Evolutionary conservation across 805 yeast species (phyloP), one percentile per base, ranked within the genome.

Genomic region (Kodamaea hsintzibuensis): DNA sequence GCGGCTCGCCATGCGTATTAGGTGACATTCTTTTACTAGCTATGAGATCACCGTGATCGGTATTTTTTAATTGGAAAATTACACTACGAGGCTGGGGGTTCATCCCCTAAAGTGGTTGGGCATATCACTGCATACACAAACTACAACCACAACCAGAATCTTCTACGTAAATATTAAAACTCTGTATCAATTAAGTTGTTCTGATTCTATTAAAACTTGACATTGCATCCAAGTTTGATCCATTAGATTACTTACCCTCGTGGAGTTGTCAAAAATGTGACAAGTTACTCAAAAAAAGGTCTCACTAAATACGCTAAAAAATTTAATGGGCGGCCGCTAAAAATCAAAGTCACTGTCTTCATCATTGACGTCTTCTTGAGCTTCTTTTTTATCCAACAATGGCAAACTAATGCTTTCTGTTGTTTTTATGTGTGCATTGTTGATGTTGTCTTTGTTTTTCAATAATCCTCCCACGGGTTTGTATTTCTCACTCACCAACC

Each of bases 381-480:
- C 49, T 33, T 49, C 53, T 18, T 46, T 55, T 38, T 51, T 43
- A 13, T 19, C 54, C 42, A 50, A 35, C 18, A 86, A 71, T 1
- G 92, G 93, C 59, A 88, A 70, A 66, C 89, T 82, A 14, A 79
- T 76, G 68, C 92, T 86, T 42, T 83, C 86, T 46, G 82, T 76
- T 0, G 91, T 84, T 67, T 87, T 88, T 42, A 88, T 73, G 61
- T 82, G 83, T 13, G 86, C 67, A 22, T 79, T 80, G 10, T 68
- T 75, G 10, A 88, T 71, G 40, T 77, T 78, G 14, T 73, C 70
- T 17, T 77, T 54, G 1, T 72, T 78, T 53, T 73, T 73, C 27
- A 84, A 65, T 2, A 82, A 63, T 2, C 90, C 90, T 9, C 90
- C 89, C 50, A 80, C 79, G 2, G 88, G 88, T 57, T 64, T 71